A percentile compares a stretch with the other conserved stretches of the same genome.
These are phyloP conservation scores for Teratosphaeria zuluensis DNA, from an alignment of 2,329 filamentous ascomycete genomes.

Conservation along the genomic window DNA sequence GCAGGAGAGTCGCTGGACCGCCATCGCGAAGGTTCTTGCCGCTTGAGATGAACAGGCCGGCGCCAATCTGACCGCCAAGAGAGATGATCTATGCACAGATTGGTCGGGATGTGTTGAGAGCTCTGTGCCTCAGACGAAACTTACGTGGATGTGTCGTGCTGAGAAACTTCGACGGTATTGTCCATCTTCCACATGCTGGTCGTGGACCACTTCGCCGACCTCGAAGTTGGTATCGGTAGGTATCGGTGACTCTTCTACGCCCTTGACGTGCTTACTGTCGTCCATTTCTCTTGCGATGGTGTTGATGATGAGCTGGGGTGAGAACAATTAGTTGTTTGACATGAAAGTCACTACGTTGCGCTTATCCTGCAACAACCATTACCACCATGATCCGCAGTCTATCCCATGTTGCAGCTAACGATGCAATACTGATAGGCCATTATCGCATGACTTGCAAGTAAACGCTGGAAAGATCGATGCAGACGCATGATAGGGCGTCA, in stretches of 20 bases:
- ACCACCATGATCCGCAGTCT: background rate
- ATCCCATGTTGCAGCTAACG: background rate
- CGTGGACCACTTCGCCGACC: background rate
- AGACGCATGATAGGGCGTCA: background rate
- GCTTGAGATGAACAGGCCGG: conserved; percentile 42
- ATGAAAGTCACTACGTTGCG: background rate
- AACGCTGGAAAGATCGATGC: background rate
- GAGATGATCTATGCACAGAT: conserved; percentile 17
- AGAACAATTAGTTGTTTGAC: too few relatives aligned
- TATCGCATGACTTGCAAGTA: background rate
- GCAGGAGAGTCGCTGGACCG: conserved; percentile 33
- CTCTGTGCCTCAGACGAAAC: background rate
- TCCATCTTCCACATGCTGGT: conserved; percentile 3
- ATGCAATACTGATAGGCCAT: background rate
- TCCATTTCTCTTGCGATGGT: background rate
- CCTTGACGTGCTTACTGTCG: background rate
- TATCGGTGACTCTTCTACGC: background rate
- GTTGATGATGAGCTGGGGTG: background rate
- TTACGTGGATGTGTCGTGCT: conserved; percentile 8
- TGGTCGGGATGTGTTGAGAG: background rate
- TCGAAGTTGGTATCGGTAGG: background rate
- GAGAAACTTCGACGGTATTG: conserved; percentile 7
- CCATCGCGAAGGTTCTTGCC: conserved; percentile 38
- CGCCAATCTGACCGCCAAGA: conserved; percentile 33
- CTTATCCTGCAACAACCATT: background rate